Percentiles rank a stretch among this genome's conserved stretches.
Conservation (phyloP, 2,329 filamentous ascomycete genomes). For the Calonectria hawksworthii region DNA sequence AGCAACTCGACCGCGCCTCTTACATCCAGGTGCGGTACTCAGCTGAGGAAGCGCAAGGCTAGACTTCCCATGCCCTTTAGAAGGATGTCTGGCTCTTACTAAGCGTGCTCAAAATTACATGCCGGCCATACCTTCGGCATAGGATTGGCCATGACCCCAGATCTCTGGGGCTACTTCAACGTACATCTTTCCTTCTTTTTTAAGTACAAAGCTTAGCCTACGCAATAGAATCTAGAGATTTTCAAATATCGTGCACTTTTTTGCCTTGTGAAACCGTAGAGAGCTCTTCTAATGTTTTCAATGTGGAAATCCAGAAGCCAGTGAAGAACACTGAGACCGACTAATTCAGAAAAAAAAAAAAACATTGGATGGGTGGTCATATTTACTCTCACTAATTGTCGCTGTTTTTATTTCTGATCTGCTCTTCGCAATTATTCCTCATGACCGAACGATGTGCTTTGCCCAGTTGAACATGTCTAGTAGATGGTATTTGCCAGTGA, state of each 20-base stretch:
- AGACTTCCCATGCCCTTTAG: conserved; percentile 17
- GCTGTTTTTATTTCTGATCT: background rate
- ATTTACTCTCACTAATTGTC: background rate
- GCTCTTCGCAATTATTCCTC: background rate
- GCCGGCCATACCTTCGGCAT: background rate
- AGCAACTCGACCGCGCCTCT: conserved; percentile 30
- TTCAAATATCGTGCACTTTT: background rate
- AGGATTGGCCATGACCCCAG: background rate
- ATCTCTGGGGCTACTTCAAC: background rate
- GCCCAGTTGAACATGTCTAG: background rate
- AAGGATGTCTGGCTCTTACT: background rate
- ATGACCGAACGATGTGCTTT: background rate
- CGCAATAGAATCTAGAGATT: background rate
- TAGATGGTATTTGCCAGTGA: background rate
- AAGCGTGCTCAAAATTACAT: background rate
- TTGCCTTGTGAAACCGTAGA: background rate
- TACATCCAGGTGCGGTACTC: background rate
- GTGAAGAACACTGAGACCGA: background rate
- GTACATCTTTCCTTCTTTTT: conserved; percentile 11
- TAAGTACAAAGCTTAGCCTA: conserved; percentile 7
- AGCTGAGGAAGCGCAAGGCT: background rate
- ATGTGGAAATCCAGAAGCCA: background rate
- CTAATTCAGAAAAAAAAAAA: no score
- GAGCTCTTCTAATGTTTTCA: background rate
- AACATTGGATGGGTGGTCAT: background rate